Evolutionary conservation across 768 basidiomycete species (phyloP), one percentile per base, ranked within the genome.

Genomic region (Boletus sp.): DNA sequence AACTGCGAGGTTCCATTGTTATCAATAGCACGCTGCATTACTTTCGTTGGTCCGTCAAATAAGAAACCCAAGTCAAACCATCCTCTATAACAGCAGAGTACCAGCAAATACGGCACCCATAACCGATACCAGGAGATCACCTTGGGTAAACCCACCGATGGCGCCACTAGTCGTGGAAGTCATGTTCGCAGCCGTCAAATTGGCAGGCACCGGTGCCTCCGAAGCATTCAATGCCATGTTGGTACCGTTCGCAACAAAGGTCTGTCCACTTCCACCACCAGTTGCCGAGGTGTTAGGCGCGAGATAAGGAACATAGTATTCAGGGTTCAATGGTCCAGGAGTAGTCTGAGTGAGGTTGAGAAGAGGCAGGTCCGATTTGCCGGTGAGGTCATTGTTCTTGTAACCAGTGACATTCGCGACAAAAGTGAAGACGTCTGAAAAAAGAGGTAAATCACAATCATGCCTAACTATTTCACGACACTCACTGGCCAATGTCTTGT

Each of bases 391-490:
- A 23, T 62, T 70, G 64, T 79, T 76, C 50, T 61, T 63, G 68
- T 83, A 80, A 30, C 73, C 74, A 7, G 78, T 78, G 13, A 65
- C 64, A 41, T 75, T 60, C 2, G 78, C 79, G 33, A 83, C 80
- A 56, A 81, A 71, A n/a, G 62, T 53, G 68, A 78, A 81, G 47
- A 83, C 81, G 57, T 84, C 83, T 66, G 35, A 33, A 38, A 53
- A 19, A 23, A 11, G 5, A 42, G 14, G 27, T 56, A 8, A 51
- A 27, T 11, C n/a, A 43, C 15, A 15, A 5, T 14, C 15, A 32
- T 35, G 6, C 15, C 9, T 25, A 27, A 46, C 8, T 25, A 41
- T 14, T 23, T 10, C 11, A 41, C 9, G 13, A 19, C n/a, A 53
- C 53, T 49, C 37, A 58, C 59, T 64, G 29, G 47, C 46, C 30